phyloP scores from a whole-genome alignment of 2,329 filamentous ascomycete species.

The Penicillium oxalicum region DNA sequence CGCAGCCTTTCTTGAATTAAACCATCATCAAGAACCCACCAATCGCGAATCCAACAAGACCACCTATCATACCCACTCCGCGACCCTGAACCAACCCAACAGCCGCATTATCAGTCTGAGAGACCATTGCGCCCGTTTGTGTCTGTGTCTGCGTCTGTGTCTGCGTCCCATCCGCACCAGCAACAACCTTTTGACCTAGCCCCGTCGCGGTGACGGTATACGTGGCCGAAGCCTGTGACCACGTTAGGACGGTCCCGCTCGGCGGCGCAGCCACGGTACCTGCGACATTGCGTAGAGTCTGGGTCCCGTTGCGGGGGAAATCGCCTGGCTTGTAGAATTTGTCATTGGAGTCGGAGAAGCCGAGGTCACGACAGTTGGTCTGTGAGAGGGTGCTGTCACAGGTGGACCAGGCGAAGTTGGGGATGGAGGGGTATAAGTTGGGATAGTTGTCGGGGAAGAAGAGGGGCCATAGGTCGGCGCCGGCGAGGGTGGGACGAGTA shows the following conservation, averaged over 20 bases:
- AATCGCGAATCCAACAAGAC: constrained; percentile 8
- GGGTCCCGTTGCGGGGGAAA: constrained; percentile 24
- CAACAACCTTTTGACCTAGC: constrained; percentile 19
- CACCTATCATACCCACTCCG: constrained; percentile 3
- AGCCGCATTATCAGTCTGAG: constrained; percentile 6
- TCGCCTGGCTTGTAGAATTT: constrained; percentile 21
- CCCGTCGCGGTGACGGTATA: constrained; percentile 35
- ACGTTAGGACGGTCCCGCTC: constrained; percentile 31
- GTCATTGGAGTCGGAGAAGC: constrained; percentile 13
- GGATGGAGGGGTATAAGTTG: constrained; percentile 15
- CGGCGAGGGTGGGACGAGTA: constrained; percentile 20
- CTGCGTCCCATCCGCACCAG: background rate
- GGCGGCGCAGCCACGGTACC: constrained; percentile 32
- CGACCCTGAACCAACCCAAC: constrained; percentile 1
- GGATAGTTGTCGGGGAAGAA: constrained; percentile 18
- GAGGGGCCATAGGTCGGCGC: constrained; percentile 15
- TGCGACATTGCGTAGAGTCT: constrained; percentile 24
- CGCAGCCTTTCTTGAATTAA: background rate
- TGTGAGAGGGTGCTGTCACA: constrained; percentile 16
- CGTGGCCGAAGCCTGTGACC: constrained; percentile 28
- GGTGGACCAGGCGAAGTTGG: constrained; percentile 16
- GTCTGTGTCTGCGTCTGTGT: constrained; percentile 7
- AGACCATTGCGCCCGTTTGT: constrained; percentile 1
- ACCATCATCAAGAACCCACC: constrained; percentile 3
- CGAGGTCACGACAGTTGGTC: constrained; percentile 16